A percentile compares a stretch with the other conserved stretches of the same genome.
phyloP scores from a whole-genome alignment of 2,329 filamentous ascomycete genomes.

The Aspergillus sojae region DNA sequence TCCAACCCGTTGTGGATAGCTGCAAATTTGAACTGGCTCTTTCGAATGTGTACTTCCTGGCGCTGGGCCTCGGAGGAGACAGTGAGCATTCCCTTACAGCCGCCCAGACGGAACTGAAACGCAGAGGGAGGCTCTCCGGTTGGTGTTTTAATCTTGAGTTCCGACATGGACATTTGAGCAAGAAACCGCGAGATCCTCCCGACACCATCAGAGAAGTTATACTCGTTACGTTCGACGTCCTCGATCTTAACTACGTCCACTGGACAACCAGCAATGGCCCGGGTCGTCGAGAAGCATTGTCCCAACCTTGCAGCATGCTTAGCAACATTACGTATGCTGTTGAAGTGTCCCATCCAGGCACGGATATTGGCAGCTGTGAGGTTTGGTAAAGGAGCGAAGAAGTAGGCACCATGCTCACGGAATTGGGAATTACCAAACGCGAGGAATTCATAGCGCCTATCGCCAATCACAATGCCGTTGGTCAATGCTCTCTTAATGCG shows the following conservation, averaged over 20 bases:
- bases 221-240: conserved; percentile 70
- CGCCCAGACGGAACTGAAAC: conserved; percentile 89
- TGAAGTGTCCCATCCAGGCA: conserved; percentile 82
- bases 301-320: conserved; percentile 88
- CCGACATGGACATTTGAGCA: conserved; percentile 70
- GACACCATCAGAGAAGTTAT: conserved; percentile 86
- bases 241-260: conserved; percentile 61
- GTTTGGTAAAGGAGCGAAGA: conserved; percentile 74
- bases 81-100: conserved; percentile 85
- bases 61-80: conserved; percentile 70
- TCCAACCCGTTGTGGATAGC: conserved; percentile 73
- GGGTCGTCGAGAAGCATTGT: conserved; percentile 93
- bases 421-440: conserved; percentile 96
- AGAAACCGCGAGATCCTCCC: conserved; percentile 85
- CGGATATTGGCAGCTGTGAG: conserved; percentile 77
- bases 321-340: conserved; percentile 78
- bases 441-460: conserved; percentile 82
- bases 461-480: conserved; percentile 81
- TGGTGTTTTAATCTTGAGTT: conserved; percentile 64
- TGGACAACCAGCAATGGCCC: conserved; percentile 67
- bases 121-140: conserved; percentile 69
- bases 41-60: conserved; percentile 74
- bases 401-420: conserved; percentile 87
- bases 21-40: conserved; percentile 86
- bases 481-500: conserved; percentile 71